Percentiles rank a stretch among this genome's conserved stretches.
Conservation (phyloP, 2,329 filamentous ascomycete genomes). For the Colletotrichum liriopes region DNA sequence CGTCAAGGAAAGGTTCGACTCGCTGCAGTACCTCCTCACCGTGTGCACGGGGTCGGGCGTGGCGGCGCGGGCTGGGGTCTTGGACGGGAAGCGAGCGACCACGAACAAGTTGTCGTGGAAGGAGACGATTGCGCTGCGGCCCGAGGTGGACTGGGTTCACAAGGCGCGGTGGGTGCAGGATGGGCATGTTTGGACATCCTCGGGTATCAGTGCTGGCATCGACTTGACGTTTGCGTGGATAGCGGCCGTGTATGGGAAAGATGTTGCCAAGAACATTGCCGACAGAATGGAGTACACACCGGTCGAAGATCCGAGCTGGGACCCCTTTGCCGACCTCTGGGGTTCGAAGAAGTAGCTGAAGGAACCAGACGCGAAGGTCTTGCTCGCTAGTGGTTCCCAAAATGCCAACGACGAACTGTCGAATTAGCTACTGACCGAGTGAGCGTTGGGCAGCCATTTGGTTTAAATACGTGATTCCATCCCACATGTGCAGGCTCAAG, state of each 20-base stretch:
- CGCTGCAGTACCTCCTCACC: conserved; percentile 65
- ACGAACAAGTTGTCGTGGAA: conserved; percentile 70
- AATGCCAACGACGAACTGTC: not conserved
- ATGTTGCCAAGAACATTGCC: conserved; percentile 64
- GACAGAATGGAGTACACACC: conserved; percentile 72
- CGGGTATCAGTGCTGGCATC: conserved; percentile 73
- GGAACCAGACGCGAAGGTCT: too few relatives aligned
- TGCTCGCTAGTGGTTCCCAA: not conserved
- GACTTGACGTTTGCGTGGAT: conserved; percentile 74
- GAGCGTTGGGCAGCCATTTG: too few relatives aligned
- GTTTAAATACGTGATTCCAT: too few relatives aligned
- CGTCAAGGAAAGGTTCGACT: conserved; percentile 54
- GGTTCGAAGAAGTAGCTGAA: not conserved
- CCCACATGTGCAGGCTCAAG: too few relatives aligned
- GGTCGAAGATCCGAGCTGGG: conserved; percentile 63
- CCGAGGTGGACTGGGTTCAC: conserved; percentile 65
- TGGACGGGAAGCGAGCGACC: conserved; percentile 69
- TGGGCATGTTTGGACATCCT: conserved; percentile 72
- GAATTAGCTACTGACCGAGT: not conserved
- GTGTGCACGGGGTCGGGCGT: conserved; percentile 72
- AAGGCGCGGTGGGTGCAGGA: conserved; percentile 72
- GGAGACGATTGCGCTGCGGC: conserved; percentile 55
- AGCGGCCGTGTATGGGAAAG: conserved; percentile 66
- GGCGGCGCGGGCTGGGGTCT: conserved; percentile 65
- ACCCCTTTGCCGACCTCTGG: conserved; percentile 66